Base-by-base conservation (phyloP, 176 grass and related monocot species). In the Hyparrhenia diplandra region DNA sequence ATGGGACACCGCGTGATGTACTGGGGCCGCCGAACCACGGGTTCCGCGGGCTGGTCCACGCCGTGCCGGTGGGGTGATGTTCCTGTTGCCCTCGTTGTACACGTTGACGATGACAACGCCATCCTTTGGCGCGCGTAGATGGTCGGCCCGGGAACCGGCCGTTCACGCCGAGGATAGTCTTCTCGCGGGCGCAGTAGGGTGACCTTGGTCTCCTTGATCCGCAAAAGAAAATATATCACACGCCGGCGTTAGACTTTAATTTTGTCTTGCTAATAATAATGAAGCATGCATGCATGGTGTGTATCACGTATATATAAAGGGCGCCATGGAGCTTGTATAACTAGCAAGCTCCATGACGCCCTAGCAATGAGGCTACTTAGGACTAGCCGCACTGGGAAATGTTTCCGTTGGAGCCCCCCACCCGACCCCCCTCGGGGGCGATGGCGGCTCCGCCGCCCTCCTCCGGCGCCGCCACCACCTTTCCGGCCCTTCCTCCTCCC, bases 41-140 rank as follows among this genome's bases (percentile, higher is more conserved):
- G 69, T 92, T 87, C 10, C 85, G 64, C 0, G 85, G 85, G 90
- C 82, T 95, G 84, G 47, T 81, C 77, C 27, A 95, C 89, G 10
- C 93, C 93, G 16, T 95, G 93, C 89, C 92, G 92, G 78, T 92
- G 92, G 60, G 51, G 92, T 94, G 77, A 94, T 92, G 73, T 94
- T 91, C 10, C 92, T 83, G 9, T 85, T 41, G 67, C 85, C 93
- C 28, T 84, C 68, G 82, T 95, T 95, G 82, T 81, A 58, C 27
- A 92, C 87, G 13, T 90, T 92, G 30, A 94, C 92, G 21, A 89
- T 14, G 18, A 92, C 81, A 23, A 81, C 63, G 24, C 89, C 87
- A 16, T 73, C 84, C 16, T 76, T 23, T n/a, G n/a, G 21, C 52
- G 52, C 2, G 52, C 52, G 52, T 57, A 57, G 52, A 57, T 57